phyloP scores from a whole-genome alignment of 2,329 filamentous ascomycete species.

The Colletotrichum graminicola region DNA sequence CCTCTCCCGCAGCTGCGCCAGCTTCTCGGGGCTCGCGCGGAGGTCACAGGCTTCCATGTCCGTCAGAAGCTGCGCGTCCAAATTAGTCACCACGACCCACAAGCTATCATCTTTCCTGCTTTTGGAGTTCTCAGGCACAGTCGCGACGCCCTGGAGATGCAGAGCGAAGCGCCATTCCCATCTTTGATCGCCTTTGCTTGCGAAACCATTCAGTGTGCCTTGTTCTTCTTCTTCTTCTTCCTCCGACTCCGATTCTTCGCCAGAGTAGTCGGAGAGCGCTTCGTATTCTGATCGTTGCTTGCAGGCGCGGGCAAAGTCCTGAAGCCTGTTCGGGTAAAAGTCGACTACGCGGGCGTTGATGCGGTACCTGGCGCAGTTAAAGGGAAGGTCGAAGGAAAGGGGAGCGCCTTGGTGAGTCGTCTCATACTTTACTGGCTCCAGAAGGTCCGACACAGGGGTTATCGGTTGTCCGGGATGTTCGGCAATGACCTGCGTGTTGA shows the following conservation, averaged over 20 bases:
- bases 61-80: conserved; percentile 62
- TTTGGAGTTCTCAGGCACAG: conserved; percentile 46
- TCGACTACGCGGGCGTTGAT: conserved; percentile 82
- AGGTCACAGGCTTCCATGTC: conserved; percentile 67
- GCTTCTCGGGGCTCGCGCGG: conserved; percentile 58
- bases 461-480: conserved; percentile 56
- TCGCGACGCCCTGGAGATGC: conserved; percentile 77
- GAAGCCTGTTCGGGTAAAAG: conserved; percentile 77
- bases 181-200: conserved; percentile 44
- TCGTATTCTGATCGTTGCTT: conserved; percentile 60
- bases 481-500: conserved; percentile 60
- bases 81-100: conserved; percentile 77
- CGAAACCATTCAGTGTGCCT: conserved; percentile 45
- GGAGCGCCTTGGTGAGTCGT: conserved; percentile 57
- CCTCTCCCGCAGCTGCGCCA: conserved; percentile 73
- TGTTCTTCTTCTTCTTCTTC: conserved; percentile 45
- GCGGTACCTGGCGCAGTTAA: conserved; percentile 79
- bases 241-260: conserved; percentile 47
- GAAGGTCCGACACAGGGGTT: conserved; percentile 55
- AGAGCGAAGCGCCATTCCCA: conserved; percentile 92
- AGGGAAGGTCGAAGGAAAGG: conserved; percentile 69
- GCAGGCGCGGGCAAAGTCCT: conserved; percentile 74
- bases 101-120: conserved; percentile 59
- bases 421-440: conserved; percentile 55
- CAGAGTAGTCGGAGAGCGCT: conserved; percentile 60